Conservation (phyloP, 257 asterid species). For the Scutellaria barbata region DNA sequence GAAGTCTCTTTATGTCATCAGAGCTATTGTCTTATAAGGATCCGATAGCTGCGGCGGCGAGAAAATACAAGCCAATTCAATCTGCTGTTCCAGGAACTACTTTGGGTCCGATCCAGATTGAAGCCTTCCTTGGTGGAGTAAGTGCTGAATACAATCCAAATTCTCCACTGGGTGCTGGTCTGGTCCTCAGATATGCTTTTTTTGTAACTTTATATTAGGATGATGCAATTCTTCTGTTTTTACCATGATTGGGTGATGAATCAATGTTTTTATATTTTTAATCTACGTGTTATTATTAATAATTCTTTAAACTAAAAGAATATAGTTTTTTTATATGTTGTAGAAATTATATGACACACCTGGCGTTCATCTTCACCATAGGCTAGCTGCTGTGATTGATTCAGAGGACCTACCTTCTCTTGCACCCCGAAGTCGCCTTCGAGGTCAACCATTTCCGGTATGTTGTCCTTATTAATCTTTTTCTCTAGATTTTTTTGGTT, state of each 20-base stretch:
- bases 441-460: constrained; percentile 88
- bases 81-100: constrained; percentile 99
- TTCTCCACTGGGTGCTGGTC: constrained; percentile 17
- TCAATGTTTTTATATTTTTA: not conserved
- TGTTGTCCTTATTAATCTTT: constrained; percentile 38
- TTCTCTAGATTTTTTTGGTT: constrained; percentile 28
- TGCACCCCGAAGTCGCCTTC: constrained; percentile 95
- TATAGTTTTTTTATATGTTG: constrained; percentile 19
- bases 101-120: constrained; percentile 92
- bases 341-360: constrained; percentile 95
- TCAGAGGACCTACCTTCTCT: constrained; percentile 94
- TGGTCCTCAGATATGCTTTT: constrained; percentile 2
- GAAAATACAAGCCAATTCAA: constrained; percentile 91
- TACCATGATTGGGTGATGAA: constrained; percentile 8
- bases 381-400: constrained; percentile 95
- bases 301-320: constrained; percentile 6
- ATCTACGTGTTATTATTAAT: constrained; percentile 5
- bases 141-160: constrained; percentile 34
- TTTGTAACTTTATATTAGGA: not conserved
- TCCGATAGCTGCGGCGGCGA: constrained; percentile 96
- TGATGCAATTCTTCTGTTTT: not conserved
- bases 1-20: constrained; percentile 43
- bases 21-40: constrained; percentile 91
- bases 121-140: constrained; percentile 94
- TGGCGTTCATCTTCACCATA: constrained; percentile 99